phyloP scores from a whole-genome alignment of 257 asterid genomes.

The Fraxinus cuspidata region DNA sequence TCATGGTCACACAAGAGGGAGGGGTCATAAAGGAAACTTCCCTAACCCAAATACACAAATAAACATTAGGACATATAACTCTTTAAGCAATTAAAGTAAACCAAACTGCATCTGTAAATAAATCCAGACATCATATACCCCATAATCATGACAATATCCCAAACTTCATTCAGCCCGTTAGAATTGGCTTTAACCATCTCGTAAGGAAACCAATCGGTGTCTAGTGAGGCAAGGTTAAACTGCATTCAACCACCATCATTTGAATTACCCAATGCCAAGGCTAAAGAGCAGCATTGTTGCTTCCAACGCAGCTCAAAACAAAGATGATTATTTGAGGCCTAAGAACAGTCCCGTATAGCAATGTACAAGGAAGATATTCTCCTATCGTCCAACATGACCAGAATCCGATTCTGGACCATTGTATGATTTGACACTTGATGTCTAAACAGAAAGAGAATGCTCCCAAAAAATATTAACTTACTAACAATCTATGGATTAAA shows the following conservation, averaged over 20 bases:
- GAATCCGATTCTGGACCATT: not conserved
- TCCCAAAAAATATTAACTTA: constrained; percentile 7
- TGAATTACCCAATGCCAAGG: too few species aligned
- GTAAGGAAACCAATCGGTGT: too few species aligned
- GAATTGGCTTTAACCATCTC: too few species aligned
- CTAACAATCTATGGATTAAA: not conserved
- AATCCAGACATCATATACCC: not conserved
- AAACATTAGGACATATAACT: not conserved
- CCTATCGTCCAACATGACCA: not conserved
- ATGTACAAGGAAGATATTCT: not conserved
- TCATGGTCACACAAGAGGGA: not conserved
- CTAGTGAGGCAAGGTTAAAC: too few species aligned
- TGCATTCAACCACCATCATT: too few species aligned
- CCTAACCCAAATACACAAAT: not conserved
- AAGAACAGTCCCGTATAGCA: not conserved
- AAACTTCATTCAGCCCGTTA: not conserved
- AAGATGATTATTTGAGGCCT: not conserved
- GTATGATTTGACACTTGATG: not conserved
- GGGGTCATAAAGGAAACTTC: not conserved
- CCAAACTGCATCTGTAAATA: not conserved
- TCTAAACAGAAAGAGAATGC: not conserved
- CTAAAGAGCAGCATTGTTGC: too few species aligned
- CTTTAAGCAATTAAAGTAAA: not conserved
- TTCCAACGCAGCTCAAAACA: not conserved
- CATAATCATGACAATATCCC: not conserved